phyloP scores from a whole-genome alignment of 208 protist genomes.

The Trypanosoma caninum region DNA sequence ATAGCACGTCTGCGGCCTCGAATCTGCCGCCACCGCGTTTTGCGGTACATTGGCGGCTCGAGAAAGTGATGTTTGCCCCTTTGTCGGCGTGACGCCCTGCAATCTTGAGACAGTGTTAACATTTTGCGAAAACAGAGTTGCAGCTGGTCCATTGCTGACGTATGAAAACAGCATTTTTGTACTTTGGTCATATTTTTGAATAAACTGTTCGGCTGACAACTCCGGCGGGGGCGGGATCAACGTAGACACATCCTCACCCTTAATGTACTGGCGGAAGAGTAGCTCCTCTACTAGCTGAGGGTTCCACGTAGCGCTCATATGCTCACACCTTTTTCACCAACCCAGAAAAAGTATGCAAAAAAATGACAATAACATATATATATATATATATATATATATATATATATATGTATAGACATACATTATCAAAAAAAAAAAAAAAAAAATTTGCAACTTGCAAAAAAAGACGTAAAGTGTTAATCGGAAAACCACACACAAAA shows the following conservation, averaged over 20 bases:
- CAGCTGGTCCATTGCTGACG: conserved; percentile 76
- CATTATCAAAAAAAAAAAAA: too few species aligned
- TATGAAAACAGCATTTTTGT: conserved; percentile 81
- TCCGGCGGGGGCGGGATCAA: conserved; percentile 63
- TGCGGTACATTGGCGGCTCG: conserved; percentile 2
- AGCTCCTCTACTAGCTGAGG: conserved; percentile 81
- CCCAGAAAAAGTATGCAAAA: too few species aligned
- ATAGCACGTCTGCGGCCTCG: neutral
- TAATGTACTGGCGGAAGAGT: conserved; percentile 86
- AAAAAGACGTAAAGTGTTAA: too few species aligned
- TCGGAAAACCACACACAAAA: too few species aligned
- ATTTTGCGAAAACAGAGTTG: conserved; percentile 70
- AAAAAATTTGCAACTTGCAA: too few species aligned
- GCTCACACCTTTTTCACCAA: neutral
- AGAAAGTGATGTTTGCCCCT: conserved; percentile 31
- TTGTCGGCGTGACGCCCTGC: conserved; percentile 26
- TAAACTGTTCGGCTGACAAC: conserved; percentile 42
- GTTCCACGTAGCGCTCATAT: conserved; percentile 44
- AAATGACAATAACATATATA: too few species aligned
- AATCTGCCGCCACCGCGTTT: neutral
- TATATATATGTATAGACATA: too few species aligned
- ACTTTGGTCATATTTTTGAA: conserved; percentile 72
- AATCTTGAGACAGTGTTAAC: conserved; percentile 62
- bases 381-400: too few species aligned
- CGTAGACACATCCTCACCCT: conserved; percentile 75